These are phyloP conservation scores for Colletotrichum liaoningense DNA, from an alignment of 2,329 filamentous ascomycete species.

Conservation along the genomic window DNA sequence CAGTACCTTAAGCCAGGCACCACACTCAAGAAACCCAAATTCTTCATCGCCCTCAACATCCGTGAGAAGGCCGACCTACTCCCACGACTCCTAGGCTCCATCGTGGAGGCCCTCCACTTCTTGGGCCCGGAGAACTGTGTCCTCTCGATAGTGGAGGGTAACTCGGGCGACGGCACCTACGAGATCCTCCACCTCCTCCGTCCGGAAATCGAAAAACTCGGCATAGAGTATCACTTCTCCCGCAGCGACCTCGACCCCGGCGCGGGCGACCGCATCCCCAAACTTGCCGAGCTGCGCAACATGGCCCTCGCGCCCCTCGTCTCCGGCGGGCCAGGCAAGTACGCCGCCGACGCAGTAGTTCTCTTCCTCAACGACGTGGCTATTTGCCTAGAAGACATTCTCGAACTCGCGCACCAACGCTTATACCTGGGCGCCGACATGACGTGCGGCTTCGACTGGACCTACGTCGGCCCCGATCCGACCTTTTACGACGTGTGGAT, in stretches of 20 bases:
- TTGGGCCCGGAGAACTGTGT: constrained; percentile 62
- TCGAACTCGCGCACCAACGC: constrained; percentile 58
- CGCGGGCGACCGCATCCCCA: constrained; percentile 55
- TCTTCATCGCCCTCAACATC: constrained; percentile 66
- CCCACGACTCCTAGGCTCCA: constrained; percentile 61
- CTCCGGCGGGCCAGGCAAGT: constrained; percentile 33
- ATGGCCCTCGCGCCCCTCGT: constrained; percentile 61
- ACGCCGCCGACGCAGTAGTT: constrained; percentile 50
- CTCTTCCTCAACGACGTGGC: constrained; percentile 67
- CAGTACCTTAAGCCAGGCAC: constrained; percentile 32
- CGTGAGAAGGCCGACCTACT: constrained; percentile 57
- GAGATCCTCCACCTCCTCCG: constrained; percentile 59
- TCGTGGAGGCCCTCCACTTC: constrained; percentile 61
- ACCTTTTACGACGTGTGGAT: constrained; percentile 69
- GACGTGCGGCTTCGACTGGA: constrained; percentile 71
- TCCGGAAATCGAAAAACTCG: constrained; percentile 50
- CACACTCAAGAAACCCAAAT: constrained; percentile 41
- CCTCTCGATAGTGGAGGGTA: constrained; percentile 66
- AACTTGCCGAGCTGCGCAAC: constrained; percentile 64
- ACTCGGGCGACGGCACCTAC: constrained; percentile 64
- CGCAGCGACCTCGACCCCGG: constrained; percentile 56
- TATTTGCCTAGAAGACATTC: constrained; percentile 64
- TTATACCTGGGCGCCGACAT: constrained; percentile 61
- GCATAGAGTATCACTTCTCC: constrained; percentile 54
- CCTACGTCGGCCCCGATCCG: constrained; percentile 52